A percentile compares a stretch with the other conserved stretches of the same genome.
Evolutionary conservation across 1,139 yeast genomes (phyloP).

Genomic region (Pneumocystis sp.): DNA sequence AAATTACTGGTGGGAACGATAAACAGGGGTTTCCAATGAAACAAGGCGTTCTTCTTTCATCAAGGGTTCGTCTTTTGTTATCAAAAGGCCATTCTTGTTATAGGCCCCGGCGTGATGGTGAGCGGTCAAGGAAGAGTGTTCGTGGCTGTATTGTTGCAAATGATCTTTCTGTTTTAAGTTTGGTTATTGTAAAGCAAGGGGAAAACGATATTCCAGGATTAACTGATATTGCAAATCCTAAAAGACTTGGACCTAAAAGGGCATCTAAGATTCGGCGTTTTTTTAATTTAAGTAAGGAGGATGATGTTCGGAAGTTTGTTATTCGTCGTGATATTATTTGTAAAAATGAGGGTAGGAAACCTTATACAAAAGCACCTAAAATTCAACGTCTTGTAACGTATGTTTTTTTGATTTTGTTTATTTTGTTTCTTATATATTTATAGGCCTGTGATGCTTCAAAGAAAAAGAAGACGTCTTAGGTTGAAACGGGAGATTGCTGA

Average conservation of each 20-base stretch:
- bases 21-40: constrained; percentile 99
- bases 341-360: constrained; percentile 61
- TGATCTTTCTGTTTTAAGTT: constrained; percentile 90
- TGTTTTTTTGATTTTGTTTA: neutral
- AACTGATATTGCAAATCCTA: constrained; percentile 87
- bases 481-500: constrained; percentile 93
- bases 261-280: constrained; percentile 99
- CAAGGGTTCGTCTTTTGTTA: constrained; percentile 94
- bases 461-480: constrained; percentile 95
- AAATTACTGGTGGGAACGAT: constrained; percentile 99
- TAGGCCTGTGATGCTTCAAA: constrained; percentile 97
- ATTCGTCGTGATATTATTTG: constrained; percentile 96
- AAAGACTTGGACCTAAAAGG: constrained; percentile 99
- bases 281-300: constrained; percentile 97
- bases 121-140: constrained; percentile 99
- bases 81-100: constrained; percentile 94
- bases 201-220: constrained; percentile 90
- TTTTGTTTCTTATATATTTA: constrained; percentile 88
- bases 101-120: constrained; percentile 99
- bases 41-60: constrained; percentile 92
- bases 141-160: constrained; percentile 98
- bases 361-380: constrained; percentile 98
- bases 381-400: constrained; percentile 4
- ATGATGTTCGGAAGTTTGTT: constrained; percentile 87
- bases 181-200: constrained; percentile 94